Percentiles rank a stretch among this genome's conserved stretches.
phyloP scores from a whole-genome alignment of 2,329 filamentous ascomycete genomes.

The Helicocarpus griseus region DNA sequence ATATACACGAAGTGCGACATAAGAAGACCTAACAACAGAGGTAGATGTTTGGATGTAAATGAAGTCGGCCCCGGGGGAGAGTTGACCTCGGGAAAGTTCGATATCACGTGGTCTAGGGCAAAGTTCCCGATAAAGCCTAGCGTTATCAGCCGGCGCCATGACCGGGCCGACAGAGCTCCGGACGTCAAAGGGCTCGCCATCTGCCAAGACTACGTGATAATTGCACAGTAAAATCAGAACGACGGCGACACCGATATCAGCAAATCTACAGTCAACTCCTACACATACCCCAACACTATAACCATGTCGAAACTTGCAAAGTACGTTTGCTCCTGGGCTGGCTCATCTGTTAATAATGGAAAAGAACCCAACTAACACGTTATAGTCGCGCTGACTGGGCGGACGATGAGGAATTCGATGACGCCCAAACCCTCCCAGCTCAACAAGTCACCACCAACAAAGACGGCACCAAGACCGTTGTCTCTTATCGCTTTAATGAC shows the following conservation, averaged over 20 bases:
- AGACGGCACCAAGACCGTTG: conserved; percentile 93
- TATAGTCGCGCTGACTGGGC: conserved; percentile 61
- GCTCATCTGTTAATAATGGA: background rate
- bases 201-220: conserved; percentile 1
- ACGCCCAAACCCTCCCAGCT: conserved; percentile 74
- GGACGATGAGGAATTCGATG: conserved; percentile 78
- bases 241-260: background rate
- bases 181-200: background rate
- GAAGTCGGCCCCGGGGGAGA: too few relatives aligned
- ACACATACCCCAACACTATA: background rate
- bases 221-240: conserved; percentile 4
- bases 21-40: too few relatives aligned
- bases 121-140: background rate
- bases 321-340: background rate
- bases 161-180: background rate
- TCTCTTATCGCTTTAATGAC: conserved; percentile 84
- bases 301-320: conserved; percentile 2
- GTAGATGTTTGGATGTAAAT: too few relatives aligned
- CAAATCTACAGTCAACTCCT: background rate
- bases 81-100: too few relatives aligned
- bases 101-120: background rate
- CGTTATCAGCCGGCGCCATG: too few relatives aligned
- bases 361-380: background rate
- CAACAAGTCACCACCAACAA: conserved; percentile 91
- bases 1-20: too few relatives aligned